Conservation (phyloP, 1,284 basidiomycete genomes). For the Naganishia sp. region DNA sequence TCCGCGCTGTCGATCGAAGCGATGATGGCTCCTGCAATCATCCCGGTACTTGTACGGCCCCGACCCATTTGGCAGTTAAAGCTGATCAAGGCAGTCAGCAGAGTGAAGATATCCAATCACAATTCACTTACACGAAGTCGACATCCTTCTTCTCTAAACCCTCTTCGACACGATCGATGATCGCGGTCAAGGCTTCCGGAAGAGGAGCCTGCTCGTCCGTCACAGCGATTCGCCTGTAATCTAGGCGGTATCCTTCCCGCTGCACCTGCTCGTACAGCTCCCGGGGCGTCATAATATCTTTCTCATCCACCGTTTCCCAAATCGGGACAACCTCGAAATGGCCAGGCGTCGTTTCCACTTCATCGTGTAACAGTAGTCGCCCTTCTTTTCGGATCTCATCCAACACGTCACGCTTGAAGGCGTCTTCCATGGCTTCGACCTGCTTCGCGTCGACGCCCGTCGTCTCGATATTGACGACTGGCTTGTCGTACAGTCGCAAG, state of each 20-base stretch:
- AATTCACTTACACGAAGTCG: constrained; percentile 75
- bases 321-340: constrained; percentile 79
- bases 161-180: constrained; percentile 70
- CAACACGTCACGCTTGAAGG: constrained; percentile 86
- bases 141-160: constrained; percentile 64
- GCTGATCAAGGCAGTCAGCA: constrained; percentile 27
- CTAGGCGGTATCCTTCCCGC: constrained; percentile 75
- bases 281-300: constrained; percentile 89
- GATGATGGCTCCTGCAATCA: constrained; percentile 85
- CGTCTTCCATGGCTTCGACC: constrained; percentile 90
- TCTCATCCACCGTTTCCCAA: constrained; percentile 81
- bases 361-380: constrained; percentile 89
- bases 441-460: constrained; percentile 90
- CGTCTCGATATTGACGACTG: constrained; percentile 88
- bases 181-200: constrained; percentile 74
- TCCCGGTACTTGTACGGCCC: constrained; percentile 77
- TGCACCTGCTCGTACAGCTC: constrained; percentile 57
- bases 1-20: constrained; percentile 64
- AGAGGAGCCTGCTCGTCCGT: constrained; percentile 91
- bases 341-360: constrained; percentile 89
- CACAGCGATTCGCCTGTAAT: constrained; percentile 83
- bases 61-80: constrained; percentile 57
- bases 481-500: constrained; percentile 83
- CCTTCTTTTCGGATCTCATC: constrained; percentile 73
- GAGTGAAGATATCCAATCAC: background rate